A percentile compares a stretch with the other conserved stretches of the same genome.
Conservation (phyloP, 1,139 yeast genomes). For the Blastobotrys niveus region DNA sequence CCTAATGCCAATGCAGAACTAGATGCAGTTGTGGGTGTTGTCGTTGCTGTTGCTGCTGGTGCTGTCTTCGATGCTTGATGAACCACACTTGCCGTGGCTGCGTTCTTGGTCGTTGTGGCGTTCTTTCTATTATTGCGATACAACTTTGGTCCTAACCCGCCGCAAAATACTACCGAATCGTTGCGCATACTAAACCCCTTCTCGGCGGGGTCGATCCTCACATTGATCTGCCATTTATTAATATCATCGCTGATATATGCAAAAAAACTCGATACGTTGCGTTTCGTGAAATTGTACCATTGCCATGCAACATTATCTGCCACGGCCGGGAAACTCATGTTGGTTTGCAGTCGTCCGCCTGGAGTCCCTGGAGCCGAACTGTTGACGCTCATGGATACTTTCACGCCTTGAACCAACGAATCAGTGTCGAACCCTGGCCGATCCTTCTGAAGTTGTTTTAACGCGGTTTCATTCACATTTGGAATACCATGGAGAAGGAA, state of each 20-base stretch:
- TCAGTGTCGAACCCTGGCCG: background rate
- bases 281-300: too few species aligned
- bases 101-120: too few species aligned
- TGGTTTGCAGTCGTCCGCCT: too few species aligned
- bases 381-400: conserved; percentile 4
- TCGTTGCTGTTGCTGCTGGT: too few species aligned
- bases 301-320: background rate
- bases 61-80: too few species aligned
- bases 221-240: background rate
- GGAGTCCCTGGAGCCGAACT: too few species aligned
- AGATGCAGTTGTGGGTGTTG: too few species aligned
- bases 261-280: conserved; percentile 3
- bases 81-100: too few species aligned
- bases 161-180: background rate
- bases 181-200: conserved; percentile 4
- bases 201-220: conserved; percentile 8
- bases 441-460: background rate
- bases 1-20: too few species aligned
- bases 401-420: conserved; percentile 1
- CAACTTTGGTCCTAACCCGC: background rate
- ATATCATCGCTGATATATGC: background rate
- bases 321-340: too few species aligned
- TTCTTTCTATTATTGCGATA: too few species aligned
- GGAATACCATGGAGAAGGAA: conserved; percentile 10
- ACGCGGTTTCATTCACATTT: background rate